Evolutionary conservation across 2,329 filamentous ascomycete species (phyloP).

Genomic region (Ophiostoma fasciatum): DNA sequence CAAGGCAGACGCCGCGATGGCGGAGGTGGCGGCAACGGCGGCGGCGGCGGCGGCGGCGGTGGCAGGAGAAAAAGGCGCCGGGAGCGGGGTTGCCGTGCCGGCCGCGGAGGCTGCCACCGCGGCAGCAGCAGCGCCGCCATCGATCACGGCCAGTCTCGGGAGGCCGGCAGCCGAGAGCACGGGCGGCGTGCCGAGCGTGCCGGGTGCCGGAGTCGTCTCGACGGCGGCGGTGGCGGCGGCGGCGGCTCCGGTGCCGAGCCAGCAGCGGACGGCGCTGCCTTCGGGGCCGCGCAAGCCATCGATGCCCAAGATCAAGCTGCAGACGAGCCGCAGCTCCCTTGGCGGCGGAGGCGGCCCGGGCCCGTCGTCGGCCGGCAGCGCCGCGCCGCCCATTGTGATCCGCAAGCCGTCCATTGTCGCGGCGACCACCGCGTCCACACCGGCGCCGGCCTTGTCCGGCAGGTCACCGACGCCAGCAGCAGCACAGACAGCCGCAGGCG

Average conservation of each 20-base stretch:
- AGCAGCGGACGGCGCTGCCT: conserved; percentile 8
- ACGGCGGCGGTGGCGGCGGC: no score
- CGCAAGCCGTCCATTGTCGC: conserved; percentile 14
- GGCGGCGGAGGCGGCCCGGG: not conserved
- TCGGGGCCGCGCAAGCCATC: conserved; percentile 6
- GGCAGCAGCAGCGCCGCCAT: not conserved
- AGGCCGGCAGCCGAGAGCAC: conserved; percentile 7
- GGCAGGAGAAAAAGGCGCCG: not conserved
- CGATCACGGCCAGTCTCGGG: conserved; percentile 13
- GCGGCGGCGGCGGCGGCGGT: not conserved
- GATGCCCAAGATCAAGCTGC: conserved; percentile 12
- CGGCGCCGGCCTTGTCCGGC: not conserved
- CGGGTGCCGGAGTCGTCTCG: no score
- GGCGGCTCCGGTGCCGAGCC: no score
- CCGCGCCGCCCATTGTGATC: conserved; percentile 6
- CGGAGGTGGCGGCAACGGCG: not conserved
- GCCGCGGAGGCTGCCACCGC: not conserved
- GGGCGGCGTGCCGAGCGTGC: no score
- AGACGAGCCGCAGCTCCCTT: conserved; percentile 7
- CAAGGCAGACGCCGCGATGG: not conserved
- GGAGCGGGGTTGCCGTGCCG: not conserved
- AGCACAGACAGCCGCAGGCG: conserved; percentile 2
- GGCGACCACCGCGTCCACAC: not conserved
- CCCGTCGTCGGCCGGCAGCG: not conserved
- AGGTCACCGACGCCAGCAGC: not conserved